A percentile compares a stretch with the other conserved stretches of the same genome.
Evolutionary conservation across 208 protist genomes (phyloP).

Genomic region (Paratrypanosoma confusum): DNA sequence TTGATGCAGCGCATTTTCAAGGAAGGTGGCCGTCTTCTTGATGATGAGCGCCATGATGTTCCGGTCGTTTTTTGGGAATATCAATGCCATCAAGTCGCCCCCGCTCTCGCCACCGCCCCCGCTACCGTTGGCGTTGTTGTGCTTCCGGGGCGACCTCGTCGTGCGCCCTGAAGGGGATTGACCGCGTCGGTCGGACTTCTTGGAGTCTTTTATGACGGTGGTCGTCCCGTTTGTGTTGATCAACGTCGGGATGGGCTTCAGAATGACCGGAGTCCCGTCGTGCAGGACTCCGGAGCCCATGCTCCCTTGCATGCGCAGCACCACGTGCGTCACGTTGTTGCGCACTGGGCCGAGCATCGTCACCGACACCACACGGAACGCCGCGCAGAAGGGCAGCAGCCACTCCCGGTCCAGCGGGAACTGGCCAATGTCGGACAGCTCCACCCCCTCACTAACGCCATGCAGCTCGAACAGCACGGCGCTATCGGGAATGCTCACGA

Average conservation of each 20-base stretch:
- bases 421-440: slow-evolving; percentile 55
- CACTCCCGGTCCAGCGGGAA: slow-evolving; percentile 67
- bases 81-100: slow-evolving; percentile 20
- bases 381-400: slow-evolving; percentile 67
- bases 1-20: slow-evolving; percentile 24
- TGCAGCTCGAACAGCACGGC: slow-evolving; percentile 73
- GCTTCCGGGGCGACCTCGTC: too few species aligned
- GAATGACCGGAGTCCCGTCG: slow-evolving; percentile 23
- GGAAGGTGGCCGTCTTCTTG: slow-evolving; percentile 29
- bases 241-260: too few species aligned
- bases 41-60: slow-evolving; percentile 46
- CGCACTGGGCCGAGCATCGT: too few species aligned
- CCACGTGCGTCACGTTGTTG: slow-evolving; percentile 60
- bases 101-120: too few species aligned
- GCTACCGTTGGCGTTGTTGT: too few species aligned
- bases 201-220: too few species aligned
- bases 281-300: slow-evolving; percentile 6
- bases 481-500: slow-evolving; percentile 51
- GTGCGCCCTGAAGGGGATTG: too few species aligned
- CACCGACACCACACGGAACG: slow-evolving; percentile 50
- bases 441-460: slow-evolving; percentile 38
- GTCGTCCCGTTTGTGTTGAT: too few species aligned
- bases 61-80: slow-evolving; percentile 47
- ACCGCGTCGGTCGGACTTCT: too few species aligned
- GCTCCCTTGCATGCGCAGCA: slow-evolving; percentile 57